Evolutionary conservation across 257 asterid species (phyloP).

Genomic region (Solanum arcanum): DNA sequence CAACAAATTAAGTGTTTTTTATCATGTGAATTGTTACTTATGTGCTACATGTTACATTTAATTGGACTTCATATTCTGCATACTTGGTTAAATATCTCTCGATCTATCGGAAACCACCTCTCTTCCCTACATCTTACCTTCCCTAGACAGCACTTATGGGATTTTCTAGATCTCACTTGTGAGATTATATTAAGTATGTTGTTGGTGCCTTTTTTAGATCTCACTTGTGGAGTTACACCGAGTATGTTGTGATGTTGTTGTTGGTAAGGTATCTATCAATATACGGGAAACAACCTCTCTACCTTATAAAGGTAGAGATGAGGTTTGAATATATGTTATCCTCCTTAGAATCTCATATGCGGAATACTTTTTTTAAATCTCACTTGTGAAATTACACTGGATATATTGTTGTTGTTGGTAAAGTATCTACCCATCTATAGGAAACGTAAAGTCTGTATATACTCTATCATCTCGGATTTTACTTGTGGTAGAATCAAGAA

Average conservation of each 20-base stretch:
- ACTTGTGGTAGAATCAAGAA: neutral
- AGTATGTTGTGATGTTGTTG: neutral
- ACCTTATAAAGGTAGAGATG: neutral
- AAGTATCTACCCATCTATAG: neutral
- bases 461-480: neutral
- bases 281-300: too few species aligned
- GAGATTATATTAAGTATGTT: too few species aligned
- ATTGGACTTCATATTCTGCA: neutral
- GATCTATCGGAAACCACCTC: neutral
- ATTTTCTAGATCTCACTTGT: too few species aligned
- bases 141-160: neutral
- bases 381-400: neutral
- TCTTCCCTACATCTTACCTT: too few species aligned
- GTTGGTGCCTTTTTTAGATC: too few species aligned
- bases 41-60: conserved; percentile 3
- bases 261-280: neutral
- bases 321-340: neutral
- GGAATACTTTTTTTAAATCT: too few species aligned
- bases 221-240: too few species aligned
- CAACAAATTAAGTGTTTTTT: conserved; percentile 14
- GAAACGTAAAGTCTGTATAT: too few species aligned
- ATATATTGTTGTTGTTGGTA: neutral
- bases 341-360: neutral
- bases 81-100: neutral
- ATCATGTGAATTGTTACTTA: conserved; percentile 26